Evolutionary conservation across 257 asterid species (phyloP).

Genomic region (Agastache rugosa): DNA sequence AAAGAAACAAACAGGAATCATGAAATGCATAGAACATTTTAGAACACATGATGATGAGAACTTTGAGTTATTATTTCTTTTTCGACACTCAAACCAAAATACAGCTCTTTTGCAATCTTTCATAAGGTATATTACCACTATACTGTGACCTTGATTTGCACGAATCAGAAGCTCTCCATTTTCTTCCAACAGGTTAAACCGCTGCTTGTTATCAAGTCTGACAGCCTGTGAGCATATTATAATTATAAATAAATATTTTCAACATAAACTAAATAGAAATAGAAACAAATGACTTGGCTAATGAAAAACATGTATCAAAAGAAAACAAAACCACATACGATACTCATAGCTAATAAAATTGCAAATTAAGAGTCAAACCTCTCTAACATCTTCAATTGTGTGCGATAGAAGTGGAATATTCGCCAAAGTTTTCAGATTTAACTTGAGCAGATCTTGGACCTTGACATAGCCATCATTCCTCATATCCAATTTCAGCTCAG

Average conservation of each 20-base stretch:
- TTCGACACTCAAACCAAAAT: background rate
- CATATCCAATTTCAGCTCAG: slow-evolving; percentile 81
- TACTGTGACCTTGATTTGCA: slow-evolving; percentile 94
- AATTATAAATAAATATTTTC: slow-evolving; percentile 14
- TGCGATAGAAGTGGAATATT: slow-evolving; percentile 67
- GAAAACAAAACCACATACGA: background rate
- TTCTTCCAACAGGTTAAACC: slow-evolving; percentile 82
- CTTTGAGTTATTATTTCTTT: slow-evolving; percentile 2
- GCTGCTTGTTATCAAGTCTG: slow-evolving; percentile 85
- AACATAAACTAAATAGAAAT: background rate
- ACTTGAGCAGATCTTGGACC: slow-evolving; percentile 79
- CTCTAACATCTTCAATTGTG: slow-evolving; percentile 74
- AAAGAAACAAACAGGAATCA: background rate
- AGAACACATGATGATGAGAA: slow-evolving; percentile 4
- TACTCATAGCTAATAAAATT: slow-evolving; percentile 10
- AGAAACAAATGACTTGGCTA: background rate
- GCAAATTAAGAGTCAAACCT: slow-evolving; percentile 55
- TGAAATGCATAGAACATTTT: background rate
- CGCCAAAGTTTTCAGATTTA: slow-evolving; percentile 79
- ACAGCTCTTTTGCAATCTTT: slow-evolving; percentile 18
- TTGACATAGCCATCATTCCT: slow-evolving; percentile 90
- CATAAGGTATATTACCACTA: slow-evolving; percentile 48
- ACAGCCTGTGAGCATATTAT: slow-evolving; percentile 59
- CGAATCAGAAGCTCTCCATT: slow-evolving; percentile 85
- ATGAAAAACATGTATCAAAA: slow-evolving; percentile 5